These are phyloP conservation scores for Rhizopogon sp. DNA, from an alignment of 768 basidiomycete genomes.

Conservation along the genomic window DNA sequence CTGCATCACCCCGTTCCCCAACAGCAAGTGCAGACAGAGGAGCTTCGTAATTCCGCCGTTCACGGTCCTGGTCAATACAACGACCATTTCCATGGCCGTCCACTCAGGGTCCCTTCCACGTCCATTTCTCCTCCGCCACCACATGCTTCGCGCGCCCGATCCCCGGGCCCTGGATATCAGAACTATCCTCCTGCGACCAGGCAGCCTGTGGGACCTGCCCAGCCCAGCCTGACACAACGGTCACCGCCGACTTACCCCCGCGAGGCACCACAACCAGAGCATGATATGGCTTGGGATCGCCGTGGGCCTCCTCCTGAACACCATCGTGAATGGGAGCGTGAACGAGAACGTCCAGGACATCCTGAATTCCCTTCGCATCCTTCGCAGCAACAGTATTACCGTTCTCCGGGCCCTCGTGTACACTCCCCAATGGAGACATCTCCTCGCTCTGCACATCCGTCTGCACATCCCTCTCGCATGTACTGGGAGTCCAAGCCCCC, in stretches of 20 bases:
- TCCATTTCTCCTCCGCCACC: constrained; percentile 58
- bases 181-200: constrained; percentile 41
- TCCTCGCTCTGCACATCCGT: constrained; percentile 48
- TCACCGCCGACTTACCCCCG: constrained; percentile 58
- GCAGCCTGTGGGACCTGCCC: constrained; percentile 49
- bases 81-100: constrained; percentile 50
- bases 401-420: constrained; percentile 32
- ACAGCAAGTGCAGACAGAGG: constrained; percentile 49
- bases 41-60: constrained; percentile 36
- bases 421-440: constrained; percentile 58
- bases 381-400: constrained; percentile 29
- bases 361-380: constrained; percentile 29
- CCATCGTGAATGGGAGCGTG: constrained; percentile 50
- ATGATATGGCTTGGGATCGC: constrained; percentile 58
- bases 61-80: constrained; percentile 42
- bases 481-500: constrained; percentile 64
- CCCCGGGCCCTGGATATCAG: constrained; percentile 43
- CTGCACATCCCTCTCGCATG: constrained; percentile 26
- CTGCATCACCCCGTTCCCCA: constrained; percentile 69
- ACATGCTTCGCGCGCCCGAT: constrained; percentile 41
- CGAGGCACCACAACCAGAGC: constrained; percentile 46
- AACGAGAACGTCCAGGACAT: constrained; percentile 33
- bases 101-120: constrained; percentile 48
- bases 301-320: constrained; percentile 41
- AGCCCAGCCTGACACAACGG: constrained; percentile 44